Evolutionary conservation across 2,329 filamentous ascomycete genomes (phyloP), one percentile per base, ranked within the genome.

Genomic region (Arthrinium puccinioides): DNA sequence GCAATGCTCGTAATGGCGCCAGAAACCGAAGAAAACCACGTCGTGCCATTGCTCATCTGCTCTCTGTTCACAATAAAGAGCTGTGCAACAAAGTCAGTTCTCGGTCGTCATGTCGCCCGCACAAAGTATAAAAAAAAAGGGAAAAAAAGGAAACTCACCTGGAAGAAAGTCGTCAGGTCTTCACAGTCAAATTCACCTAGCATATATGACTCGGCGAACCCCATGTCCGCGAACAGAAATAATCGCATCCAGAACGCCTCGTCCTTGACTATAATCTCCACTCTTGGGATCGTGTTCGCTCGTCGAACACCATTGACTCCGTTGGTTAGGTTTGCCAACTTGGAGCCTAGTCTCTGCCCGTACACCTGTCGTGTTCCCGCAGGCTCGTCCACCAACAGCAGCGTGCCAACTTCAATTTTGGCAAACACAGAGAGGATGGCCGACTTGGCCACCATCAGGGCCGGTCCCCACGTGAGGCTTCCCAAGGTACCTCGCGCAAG

Each of bases 131-230:
- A n/a, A n/a, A n/a, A n/a, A n/a, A n/a, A n/a, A n/a, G n/a, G 10
- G 14, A 5, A 6, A 19, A 15, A 4, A 26, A 14, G 9, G 8
- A 7, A n/a, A 43, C 61, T 49, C 52, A 79, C 75, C 54, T 75
- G 72, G 55, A 87, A 86, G 53, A 87, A 84, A 3, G 70, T 69
- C 2, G 78, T 79, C 47, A 87, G 54, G 53, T 86, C 74, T 9
- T 71, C 62, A 42, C 81, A 85, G 36, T 77, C 73, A 20, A 85
- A 69, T 54, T 87, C 82, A 30, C 77, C 78, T 13, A 86, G 66
- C 79, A 87, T 86, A 51, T 83, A 86, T 20, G 79, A 74, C 55
- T 84, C 78, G 10, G 81, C 76, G 45, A 87, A 84, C 3, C 82
- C 82, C 79, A 87, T 85, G 55, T 87, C 82, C 25, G 76, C 79